phyloP scores from a whole-genome alignment of 2,329 filamentous ascomycete genomes.

The Colletotrichum sp. region DNA sequence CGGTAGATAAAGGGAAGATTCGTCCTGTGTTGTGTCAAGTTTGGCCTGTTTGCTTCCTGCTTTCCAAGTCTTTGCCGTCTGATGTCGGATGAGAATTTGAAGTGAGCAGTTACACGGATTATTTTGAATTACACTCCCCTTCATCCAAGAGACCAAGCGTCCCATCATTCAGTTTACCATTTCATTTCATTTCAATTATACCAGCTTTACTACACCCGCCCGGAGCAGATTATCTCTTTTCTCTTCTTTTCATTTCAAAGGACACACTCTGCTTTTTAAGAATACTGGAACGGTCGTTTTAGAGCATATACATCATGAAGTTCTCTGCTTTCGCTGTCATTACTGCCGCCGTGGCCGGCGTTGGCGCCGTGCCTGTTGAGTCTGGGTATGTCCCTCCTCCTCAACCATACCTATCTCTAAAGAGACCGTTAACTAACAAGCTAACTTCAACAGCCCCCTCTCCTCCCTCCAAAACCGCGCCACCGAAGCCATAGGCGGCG shows the following conservation, averaged over 20 bases:
- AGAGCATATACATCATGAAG: neutral
- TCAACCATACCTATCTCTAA: neutral
- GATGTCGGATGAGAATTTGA: neutral
- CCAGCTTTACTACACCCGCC: neutral
- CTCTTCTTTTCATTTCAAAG: neutral
- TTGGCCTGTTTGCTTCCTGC: neutral
- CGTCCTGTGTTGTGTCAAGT: neutral
- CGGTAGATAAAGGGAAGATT: neutral
- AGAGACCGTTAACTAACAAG: neutral
- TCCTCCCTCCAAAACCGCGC: conserved; percentile 9
- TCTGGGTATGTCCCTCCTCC: neutral
- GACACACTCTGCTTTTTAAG: neutral
- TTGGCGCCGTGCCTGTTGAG: neutral
- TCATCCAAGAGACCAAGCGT: neutral
- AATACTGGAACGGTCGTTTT: neutral
- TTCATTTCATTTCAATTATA: neutral
- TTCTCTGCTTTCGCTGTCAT: conserved; percentile 3
- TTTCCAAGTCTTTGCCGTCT: neutral
- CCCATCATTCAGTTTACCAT: neutral
- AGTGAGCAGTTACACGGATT: neutral
- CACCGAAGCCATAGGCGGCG: conserved; percentile 3
- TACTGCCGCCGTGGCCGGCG: neutral
- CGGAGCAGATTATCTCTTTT: neutral
- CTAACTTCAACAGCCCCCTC: neutral
- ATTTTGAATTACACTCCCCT: neutral